These are phyloP conservation scores for Leptographium lundbergii DNA, from an alignment of 2,329 filamentous ascomycete genomes.

Conservation along the genomic window DNA sequence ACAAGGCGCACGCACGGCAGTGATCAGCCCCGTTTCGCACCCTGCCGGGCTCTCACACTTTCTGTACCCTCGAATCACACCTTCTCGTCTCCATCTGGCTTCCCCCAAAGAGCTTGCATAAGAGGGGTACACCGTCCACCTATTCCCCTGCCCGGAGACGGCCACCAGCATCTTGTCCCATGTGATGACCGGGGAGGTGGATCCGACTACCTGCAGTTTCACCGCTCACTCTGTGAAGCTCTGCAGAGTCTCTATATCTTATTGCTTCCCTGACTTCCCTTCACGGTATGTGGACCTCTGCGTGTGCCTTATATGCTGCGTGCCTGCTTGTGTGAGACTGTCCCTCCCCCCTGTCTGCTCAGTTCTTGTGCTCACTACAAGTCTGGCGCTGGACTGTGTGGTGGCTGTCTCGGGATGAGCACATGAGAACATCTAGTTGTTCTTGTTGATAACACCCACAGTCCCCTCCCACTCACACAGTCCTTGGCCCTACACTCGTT, in stretches of 20 bases:
- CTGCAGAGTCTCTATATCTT: background rate
- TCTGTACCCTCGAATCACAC: background rate
- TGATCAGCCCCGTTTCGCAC: background rate
- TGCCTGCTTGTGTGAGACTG: background rate
- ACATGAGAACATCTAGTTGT: background rate
- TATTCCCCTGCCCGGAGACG: constrained; percentile 6
- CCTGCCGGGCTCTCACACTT: background rate
- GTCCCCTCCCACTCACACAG: background rate
- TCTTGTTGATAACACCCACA: background rate
- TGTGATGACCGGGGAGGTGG: constrained; percentile 23
- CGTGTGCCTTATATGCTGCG: background rate
- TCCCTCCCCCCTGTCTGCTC: background rate
- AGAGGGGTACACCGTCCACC: background rate
- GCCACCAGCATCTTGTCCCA: constrained; percentile 17
- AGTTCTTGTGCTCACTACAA: constrained; percentile 6
- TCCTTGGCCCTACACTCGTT: background rate
- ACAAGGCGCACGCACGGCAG: background rate
- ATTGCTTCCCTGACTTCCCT: background rate
- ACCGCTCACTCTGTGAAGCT: constrained; percentile 5
- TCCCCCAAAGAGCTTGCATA: constrained; percentile 10
- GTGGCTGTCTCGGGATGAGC: constrained; percentile 1
- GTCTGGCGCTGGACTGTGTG: constrained; percentile 6
- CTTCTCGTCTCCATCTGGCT: background rate
- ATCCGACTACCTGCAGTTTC: constrained; percentile 21
- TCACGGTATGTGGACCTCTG: background rate